Evolutionary conservation across 192 early-diverging fungal genomes (phyloP), one percentile per base, ranked within the genome.

Genomic region (Phycomyces nitens): DNA sequence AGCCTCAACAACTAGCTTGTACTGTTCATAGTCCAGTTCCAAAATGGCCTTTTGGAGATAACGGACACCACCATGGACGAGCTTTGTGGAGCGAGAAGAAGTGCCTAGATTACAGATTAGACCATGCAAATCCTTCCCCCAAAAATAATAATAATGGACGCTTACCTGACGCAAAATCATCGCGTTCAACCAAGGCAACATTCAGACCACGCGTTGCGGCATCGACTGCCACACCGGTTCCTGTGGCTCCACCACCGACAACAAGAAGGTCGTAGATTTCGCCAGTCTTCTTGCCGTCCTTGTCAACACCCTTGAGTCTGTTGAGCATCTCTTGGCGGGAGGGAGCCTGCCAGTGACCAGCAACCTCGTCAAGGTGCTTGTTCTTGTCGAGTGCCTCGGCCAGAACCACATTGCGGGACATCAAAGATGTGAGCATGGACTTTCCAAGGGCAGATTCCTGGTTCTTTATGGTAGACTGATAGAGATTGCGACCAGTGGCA

Each of bases 41-140:
- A 86, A 82, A 56, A 98, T 87, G 21, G 96, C 94, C 82, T 98
- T 98, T 69, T 98, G 91, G 56, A 98, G 80, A 74, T 98, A 98
- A 60, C 96, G 82, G 27, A 98, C 96, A 57, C 96, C 96, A 61
- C 96, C 96, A 68, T 98, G 96, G 23, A 98, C 92, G 18, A 98
- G 83, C 72, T 98, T 98, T 16, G 96, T 98, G 22, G 90, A 93
- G 52, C 92, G 77, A 1, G 93, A 95, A 40, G 88, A 91, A 3
- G 96, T 96, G 23, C 96, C 96, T 84, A 38, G 14, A 38, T 18
- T 29, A n/a, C 34, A 21, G 43, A 64, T 16, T 26, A 22, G 5
- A 44, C 27, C 22, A 10, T 29, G 18, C 38, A 18, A 39, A 23
- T 59, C 3, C 9, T 44, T 3, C 14, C 42, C 5, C 40, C 42